phyloP scores from a whole-genome alignment of 179 eudicot species.

The Nepenthes alata region DNA sequence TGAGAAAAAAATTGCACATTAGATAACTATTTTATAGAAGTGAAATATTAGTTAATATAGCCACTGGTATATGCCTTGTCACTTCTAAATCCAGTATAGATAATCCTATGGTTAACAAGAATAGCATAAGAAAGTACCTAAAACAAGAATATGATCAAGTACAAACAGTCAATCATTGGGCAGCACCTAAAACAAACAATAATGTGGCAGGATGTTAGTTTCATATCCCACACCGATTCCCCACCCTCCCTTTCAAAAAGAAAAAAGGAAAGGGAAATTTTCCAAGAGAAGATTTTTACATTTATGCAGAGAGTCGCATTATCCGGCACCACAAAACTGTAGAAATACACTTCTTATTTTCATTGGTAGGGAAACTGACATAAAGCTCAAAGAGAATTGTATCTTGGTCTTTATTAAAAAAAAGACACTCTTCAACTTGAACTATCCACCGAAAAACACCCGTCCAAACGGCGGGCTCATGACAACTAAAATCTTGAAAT shows the following conservation, averaged over 20 bases:
- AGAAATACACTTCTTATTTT: neutral
- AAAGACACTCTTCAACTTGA: too few relatives aligned
- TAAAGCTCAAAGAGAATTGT: neutral
- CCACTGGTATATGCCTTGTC: too few relatives aligned
- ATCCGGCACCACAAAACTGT: neutral
- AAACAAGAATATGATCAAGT: neutral
- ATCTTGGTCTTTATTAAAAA: too few relatives aligned
- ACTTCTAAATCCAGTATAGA: neutral
- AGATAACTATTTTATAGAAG: neutral
- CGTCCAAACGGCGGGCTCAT: too few relatives aligned
- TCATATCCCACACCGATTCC: neutral
- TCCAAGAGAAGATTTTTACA: neutral
- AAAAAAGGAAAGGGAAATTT: neutral
- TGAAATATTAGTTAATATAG: neutral
- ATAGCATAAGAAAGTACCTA: neutral
- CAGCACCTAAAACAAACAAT: neutral
- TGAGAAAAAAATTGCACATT: neutral
- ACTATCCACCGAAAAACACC: too few relatives aligned
- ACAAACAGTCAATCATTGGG: neutral
- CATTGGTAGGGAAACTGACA: neutral
- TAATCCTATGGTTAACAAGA: neutral
- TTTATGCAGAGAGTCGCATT: neutral
- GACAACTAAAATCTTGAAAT: too few relatives aligned
- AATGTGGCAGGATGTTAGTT: neutral
- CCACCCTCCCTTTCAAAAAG: too few relatives aligned